A percentile compares a stretch with the other conserved stretches of the same genome.
Conservation (phyloP, 1,284 basidiomycete species). For the Cutaneotrichosporon daszewskae region DNA sequence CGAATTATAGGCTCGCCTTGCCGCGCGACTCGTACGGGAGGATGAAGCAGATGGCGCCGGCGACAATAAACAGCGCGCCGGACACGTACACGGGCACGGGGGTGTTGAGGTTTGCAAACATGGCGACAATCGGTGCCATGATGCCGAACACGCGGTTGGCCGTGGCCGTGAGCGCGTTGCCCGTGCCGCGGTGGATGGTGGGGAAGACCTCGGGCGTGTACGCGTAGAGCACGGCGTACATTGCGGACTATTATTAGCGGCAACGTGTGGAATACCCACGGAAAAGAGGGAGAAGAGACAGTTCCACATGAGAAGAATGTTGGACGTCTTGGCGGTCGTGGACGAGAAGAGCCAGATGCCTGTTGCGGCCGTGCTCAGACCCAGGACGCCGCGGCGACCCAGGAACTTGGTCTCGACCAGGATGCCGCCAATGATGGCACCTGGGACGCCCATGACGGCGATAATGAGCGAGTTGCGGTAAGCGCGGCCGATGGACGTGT, state of each 20-base stretch:
- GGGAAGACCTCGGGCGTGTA: slow-evolving; percentile 64
- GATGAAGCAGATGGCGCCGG: slow-evolving; percentile 59
- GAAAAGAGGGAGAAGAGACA: slow-evolving; percentile 54
- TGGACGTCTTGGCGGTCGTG: slow-evolving; percentile 56
- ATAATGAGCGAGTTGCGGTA: slow-evolving; percentile 54
- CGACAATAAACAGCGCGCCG: slow-evolving; percentile 59
- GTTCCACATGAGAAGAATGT: slow-evolving; percentile 55
- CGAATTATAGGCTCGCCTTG: slow-evolving; percentile 50
- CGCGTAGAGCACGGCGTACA: slow-evolving; percentile 38
- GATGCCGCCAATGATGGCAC: slow-evolving; percentile 56
- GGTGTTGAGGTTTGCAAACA: slow-evolving; percentile 43
- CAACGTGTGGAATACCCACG: not conserved
- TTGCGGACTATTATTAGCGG: slow-evolving; percentile 16
- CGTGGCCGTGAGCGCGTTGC: slow-evolving; percentile 57
- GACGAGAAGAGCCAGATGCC: slow-evolving; percentile 60
- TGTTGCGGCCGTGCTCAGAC: slow-evolving; percentile 52
- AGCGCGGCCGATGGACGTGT: slow-evolving; percentile 34
- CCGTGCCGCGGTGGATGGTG: slow-evolving; percentile 60
- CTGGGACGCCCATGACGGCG: slow-evolving; percentile 54
- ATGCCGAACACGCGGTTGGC: slow-evolving; percentile 57
- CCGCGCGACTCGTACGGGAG: slow-evolving; percentile 68
- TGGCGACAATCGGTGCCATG: slow-evolving; percentile 34
- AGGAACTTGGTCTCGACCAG: slow-evolving; percentile 54
- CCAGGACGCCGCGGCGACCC: slow-evolving; percentile 55
- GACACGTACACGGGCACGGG: slow-evolving; percentile 66